These are phyloP conservation scores for Silene uniflora DNA, from an alignment of 148 eudicot genomes.

Conservation along the genomic window DNA sequence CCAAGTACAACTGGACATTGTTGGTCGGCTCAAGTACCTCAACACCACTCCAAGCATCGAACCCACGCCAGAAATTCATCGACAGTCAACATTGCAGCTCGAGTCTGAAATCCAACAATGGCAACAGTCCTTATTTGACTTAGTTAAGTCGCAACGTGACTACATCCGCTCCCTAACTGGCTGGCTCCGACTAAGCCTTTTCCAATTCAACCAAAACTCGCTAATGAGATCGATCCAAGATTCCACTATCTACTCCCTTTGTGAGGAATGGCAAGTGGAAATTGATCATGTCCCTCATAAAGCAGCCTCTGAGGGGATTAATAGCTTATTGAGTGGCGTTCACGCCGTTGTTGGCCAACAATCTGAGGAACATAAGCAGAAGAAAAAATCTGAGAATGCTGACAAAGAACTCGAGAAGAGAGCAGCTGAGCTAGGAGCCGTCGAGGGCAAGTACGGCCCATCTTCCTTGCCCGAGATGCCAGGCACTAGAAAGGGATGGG, in stretches of 20 bases:
- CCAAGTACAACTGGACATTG: slow-evolving; percentile 92
- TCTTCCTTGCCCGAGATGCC: slow-evolving; percentile 39
- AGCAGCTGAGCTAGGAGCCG: slow-evolving; percentile 46
- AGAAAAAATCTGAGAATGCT: slow-evolving; percentile 60
- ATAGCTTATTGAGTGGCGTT: slow-evolving; percentile 51
- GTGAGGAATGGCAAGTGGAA: slow-evolving; percentile 84
- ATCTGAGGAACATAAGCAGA: slow-evolving; percentile 71
- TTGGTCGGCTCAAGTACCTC: slow-evolving; percentile 83
- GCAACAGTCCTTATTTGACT: slow-evolving; percentile 74
- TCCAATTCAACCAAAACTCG: slow-evolving; percentile 58
- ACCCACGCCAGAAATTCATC: slow-evolving; percentile 85
- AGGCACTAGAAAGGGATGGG: slow-evolving; percentile 31
- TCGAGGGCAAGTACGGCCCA: slow-evolving; percentile 56
- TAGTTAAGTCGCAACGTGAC: slow-evolving; percentile 68
- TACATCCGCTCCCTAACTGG: slow-evolving; percentile 74
- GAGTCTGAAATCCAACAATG: slow-evolving; percentile 90
- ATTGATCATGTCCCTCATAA: slow-evolving; percentile 73
- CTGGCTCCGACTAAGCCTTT: slow-evolving; percentile 95
- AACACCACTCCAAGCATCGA: slow-evolving; percentile 52
- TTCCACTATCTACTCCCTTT: slow-evolving; percentile 74
- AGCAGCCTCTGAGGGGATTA: slow-evolving; percentile 87
- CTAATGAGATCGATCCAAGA: slow-evolving; percentile 48
- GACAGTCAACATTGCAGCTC: slow-evolving; percentile 82
- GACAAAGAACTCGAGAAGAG: slow-evolving; percentile 76
- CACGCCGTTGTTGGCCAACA: slow-evolving; percentile 79